A percentile compares a stretch with the other conserved stretches of the same genome.
phyloP scores from a whole-genome alignment of 805 yeast genomes.

The Kluyveromyces wickerhamii region DNA sequence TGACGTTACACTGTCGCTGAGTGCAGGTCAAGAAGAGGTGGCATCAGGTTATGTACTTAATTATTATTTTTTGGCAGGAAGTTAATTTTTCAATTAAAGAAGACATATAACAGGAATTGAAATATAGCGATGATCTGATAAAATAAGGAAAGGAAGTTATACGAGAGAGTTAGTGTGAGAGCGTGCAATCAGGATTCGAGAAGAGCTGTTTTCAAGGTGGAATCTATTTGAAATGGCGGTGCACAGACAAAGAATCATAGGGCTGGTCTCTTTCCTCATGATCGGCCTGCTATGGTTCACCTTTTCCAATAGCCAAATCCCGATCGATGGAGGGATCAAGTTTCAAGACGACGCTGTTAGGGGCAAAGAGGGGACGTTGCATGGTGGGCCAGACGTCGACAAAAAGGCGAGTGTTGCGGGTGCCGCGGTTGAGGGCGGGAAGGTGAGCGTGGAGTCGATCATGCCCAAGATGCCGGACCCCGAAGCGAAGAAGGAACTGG shows the following conservation, averaged over 20 bases:
- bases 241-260: slow-evolving; percentile 9
- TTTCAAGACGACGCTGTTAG: background rate
- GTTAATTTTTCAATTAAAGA: too few relatives aligned
- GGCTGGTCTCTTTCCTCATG: slow-evolving; percentile 13
- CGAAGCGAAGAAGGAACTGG: slow-evolving; percentile 59
- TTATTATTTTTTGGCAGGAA: too few relatives aligned
- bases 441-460: slow-evolving; percentile 37
- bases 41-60: too few relatives aligned
- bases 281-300: slow-evolving; percentile 19
- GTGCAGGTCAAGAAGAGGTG: too few relatives aligned
- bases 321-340: slow-evolving; percentile 9
- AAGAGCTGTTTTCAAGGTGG: too few relatives aligned
- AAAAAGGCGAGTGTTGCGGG: background rate
- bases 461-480: slow-evolving; percentile 95
- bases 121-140: too few relatives aligned
- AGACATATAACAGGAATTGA: too few relatives aligned
- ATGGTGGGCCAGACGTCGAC: background rate
- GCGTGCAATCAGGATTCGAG: too few relatives aligned
- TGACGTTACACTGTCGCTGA: too few relatives aligned
- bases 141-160: too few relatives aligned
- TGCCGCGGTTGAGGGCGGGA: background rate
- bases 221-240: background rate
- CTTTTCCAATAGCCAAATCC: slow-evolving; percentile 21
- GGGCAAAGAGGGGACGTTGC: too few relatives aligned
- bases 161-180: too few relatives aligned